Evolutionary conservation across 2,329 filamentous ascomycete genomes (phyloP).

Genomic region (Fusarium chuoi): DNA sequence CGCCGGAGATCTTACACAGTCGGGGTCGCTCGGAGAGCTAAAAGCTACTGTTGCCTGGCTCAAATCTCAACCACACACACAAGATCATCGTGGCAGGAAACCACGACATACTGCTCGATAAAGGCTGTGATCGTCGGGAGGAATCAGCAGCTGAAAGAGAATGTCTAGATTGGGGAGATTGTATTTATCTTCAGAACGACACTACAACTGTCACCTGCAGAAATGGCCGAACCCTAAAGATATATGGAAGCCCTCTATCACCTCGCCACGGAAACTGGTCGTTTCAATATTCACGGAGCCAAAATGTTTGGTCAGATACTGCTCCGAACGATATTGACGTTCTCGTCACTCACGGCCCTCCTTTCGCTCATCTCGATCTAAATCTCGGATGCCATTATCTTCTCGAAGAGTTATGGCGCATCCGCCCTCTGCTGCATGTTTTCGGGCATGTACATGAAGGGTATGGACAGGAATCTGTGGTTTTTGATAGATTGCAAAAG

Average conservation of each 20-base stretch:
- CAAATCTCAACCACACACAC: conserved; percentile 50
- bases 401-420: conserved; percentile 60
- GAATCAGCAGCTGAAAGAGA: background rate
- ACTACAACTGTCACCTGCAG: conserved; percentile 22
- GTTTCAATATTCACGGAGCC: conserved; percentile 53
- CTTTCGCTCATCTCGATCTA: conserved; percentile 51
- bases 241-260: conserved; percentile 48
- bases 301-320: conserved; percentile 44
- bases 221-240: conserved; percentile 45
- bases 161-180: conserved; percentile 39
- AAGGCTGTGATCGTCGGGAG: background rate
- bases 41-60: conserved; percentile 56
- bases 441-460: conserved; percentile 76
- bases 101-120: conserved; percentile 53
- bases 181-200: conserved; percentile 42
- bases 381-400: conserved; percentile 47
- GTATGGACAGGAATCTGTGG: conserved; percentile 46
- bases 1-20: conserved; percentile 59
- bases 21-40: conserved; percentile 55
- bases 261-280: conserved; percentile 51
- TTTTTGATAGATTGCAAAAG: conserved; percentile 45
- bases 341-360: conserved; percentile 53
- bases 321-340: conserved; percentile 48
- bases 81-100: conserved; percentile 61
- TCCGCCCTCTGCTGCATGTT: conserved; percentile 68